Evolutionary conservation across 495 filamentous ascomycete species (phyloP).

Genomic region (Hypoxylon trugodes): DNA sequence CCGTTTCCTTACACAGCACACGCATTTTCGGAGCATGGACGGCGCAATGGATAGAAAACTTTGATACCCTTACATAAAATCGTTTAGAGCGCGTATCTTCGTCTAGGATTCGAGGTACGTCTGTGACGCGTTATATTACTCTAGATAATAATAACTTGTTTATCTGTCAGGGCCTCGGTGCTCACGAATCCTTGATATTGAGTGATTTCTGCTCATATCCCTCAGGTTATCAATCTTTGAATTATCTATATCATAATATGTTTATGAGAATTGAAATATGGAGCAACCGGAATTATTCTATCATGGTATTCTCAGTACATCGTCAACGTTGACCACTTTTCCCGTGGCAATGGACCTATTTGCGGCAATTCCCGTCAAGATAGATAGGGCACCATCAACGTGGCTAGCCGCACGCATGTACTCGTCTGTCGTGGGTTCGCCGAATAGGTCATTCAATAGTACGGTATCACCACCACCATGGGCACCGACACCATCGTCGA

Average conservation of each 20-base stretch:
- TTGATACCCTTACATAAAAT: slow-evolving; percentile 30
- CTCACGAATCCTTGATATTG: background rate
- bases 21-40: slow-evolving; percentile 11
- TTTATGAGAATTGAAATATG: background rate
- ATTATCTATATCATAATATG: slow-evolving; percentile 7
- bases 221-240: background rate
- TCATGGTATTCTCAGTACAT: slow-evolving; percentile 49
- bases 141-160: slow-evolving; percentile 11
- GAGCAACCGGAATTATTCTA: background rate
- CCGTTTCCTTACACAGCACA: slow-evolving; percentile 1
- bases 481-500: slow-evolving; percentile 49
- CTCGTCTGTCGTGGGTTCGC: slow-evolving; percentile 51
- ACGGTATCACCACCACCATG: slow-evolving; percentile 58
- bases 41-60: slow-evolving; percentile 13
- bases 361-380: slow-evolving; percentile 65
- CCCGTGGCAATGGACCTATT: slow-evolving; percentile 64
- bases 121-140: background rate
- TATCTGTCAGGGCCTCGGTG: background rate
- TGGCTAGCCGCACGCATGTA: slow-evolving; percentile 57
- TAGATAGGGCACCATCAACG: slow-evolving; percentile 64
- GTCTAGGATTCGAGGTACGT: slow-evolving; percentile 4
- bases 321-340: slow-evolving; percentile 57
- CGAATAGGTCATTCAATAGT: slow-evolving; percentile 56
- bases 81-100: background rate
- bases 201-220: too few species aligned